Conservation (phyloP, 805 yeast genomes). For the Maudiozyma saulgeensis region DNA sequence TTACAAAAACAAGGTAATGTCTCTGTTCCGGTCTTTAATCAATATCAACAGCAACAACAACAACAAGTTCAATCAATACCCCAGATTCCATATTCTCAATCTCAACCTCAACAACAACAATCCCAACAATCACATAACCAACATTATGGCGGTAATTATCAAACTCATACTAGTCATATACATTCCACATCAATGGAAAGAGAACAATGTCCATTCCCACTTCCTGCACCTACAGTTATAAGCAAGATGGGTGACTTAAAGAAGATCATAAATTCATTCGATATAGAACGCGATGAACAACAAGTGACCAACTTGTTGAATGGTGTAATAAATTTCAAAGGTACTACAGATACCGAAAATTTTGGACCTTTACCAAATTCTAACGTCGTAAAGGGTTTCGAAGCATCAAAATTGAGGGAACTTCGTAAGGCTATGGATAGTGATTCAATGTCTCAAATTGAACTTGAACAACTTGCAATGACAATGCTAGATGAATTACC, state of each 20-base stretch:
- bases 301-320: conserved; percentile 37
- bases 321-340: conserved; percentile 36
- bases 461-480: conserved; percentile 71
- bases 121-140: conserved; percentile 5
- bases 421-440: conserved; percentile 64
- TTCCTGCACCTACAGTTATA: conserved; percentile 26
- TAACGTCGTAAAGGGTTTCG: conserved; percentile 56
- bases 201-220: conserved; percentile 29
- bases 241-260: conserved; percentile 12
- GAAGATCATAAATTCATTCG: conserved; percentile 18
- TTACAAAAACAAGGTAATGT: conserved; percentile 27
- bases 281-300: conserved; percentile 13
- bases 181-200: conserved; percentile 18
- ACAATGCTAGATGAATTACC: conserved; percentile 86
- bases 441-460: conserved; percentile 43
- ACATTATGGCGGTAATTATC: not conserved
- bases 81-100: not conserved
- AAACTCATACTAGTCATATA: conserved; percentile 5
- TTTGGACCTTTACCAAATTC: conserved; percentile 77
- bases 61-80: conserved; percentile 5
- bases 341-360: conserved; percentile 37
- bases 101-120: conserved; percentile 6
- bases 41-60: conserved; percentile 11
- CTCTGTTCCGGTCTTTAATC: conserved; percentile 26
- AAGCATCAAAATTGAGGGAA: conserved; percentile 82